phyloP scores from a whole-genome alignment of 2,329 filamentous ascomycete genomes.

The Trichoderma sp. region DNA sequence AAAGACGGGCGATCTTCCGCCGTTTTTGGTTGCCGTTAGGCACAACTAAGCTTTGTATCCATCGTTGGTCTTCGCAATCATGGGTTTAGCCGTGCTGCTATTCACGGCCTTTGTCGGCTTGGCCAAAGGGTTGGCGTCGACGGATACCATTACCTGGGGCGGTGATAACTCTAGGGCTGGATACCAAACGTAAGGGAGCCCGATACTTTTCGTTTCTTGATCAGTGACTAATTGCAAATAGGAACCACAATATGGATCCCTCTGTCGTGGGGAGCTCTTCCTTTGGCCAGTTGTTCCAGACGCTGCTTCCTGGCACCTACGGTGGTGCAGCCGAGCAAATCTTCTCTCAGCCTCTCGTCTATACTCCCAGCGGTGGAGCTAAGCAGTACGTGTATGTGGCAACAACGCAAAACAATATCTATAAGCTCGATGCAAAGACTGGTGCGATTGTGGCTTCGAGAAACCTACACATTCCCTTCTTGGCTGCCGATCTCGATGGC shows the following conservation, averaged over 20 bases:
- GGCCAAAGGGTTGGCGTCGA: constrained; percentile 43
- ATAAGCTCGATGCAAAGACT: constrained; percentile 57
- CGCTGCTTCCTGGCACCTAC: constrained; percentile 54
- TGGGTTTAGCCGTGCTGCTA: constrained; percentile 33
- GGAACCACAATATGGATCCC: constrained; percentile 65
- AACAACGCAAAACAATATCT: constrained; percentile 60
- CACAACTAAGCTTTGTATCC: neutral
- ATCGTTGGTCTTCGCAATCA: constrained; percentile 28
- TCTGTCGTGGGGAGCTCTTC: constrained; percentile 55
- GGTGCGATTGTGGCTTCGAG: constrained; percentile 51
- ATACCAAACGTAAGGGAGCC: constrained; percentile 51
- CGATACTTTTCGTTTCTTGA: neutral
- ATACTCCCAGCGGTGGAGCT: constrained; percentile 49
- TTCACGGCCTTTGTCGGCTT: constrained; percentile 39
- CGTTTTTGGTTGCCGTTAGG: neutral
- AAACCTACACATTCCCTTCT: constrained; percentile 52
- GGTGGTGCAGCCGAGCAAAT: constrained; percentile 53
- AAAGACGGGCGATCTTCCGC: neutral
- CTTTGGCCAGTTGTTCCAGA: constrained; percentile 58
- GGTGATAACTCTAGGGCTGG: constrained; percentile 57
- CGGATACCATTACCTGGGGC: constrained; percentile 62
- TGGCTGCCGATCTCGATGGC: constrained; percentile 49
- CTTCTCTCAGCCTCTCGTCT: constrained; percentile 51
- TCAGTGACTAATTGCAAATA: constrained; percentile 25
- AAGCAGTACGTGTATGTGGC: constrained; percentile 58